phyloP scores from a whole-genome alignment of 495 filamentous ascomycete species.

The Xylaria bambusicola region DNA sequence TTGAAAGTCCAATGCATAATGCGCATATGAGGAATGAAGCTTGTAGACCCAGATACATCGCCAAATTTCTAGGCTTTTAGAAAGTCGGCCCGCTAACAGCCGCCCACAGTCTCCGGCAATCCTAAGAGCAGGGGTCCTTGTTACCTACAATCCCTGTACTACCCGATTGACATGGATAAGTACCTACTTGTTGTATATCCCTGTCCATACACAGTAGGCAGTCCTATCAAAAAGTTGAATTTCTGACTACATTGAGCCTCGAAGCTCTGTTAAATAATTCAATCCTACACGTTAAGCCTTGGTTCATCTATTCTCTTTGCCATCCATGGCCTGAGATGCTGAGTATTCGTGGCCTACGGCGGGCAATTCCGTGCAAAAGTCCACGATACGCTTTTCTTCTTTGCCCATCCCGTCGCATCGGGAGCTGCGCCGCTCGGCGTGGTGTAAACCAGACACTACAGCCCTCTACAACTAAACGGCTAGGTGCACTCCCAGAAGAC shows the following conservation, averaged over 20 bases:
- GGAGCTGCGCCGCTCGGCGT: background rate
- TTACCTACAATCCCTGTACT: too few relatives aligned
- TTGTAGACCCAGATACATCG: background rate
- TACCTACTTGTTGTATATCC: too few relatives aligned
- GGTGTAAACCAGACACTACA: background rate
- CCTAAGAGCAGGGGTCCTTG: too few relatives aligned
- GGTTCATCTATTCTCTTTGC: slow-evolving; percentile 19
- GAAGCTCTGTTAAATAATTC: background rate
- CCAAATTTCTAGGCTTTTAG: slow-evolving; percentile 10
- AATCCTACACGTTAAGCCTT: slow-evolving; percentile 2
- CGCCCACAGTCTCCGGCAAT: too few relatives aligned
- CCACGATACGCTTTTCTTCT: slow-evolving; percentile 22
- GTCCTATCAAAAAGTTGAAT: background rate
- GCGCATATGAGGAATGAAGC: background rate
- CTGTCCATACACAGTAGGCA: too few relatives aligned
- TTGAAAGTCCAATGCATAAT: background rate
- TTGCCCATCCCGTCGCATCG: slow-evolving; percentile 1
- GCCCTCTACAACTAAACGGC: background rate
- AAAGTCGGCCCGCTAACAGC: slow-evolving; percentile 1
- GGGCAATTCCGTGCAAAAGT: slow-evolving; percentile 27
- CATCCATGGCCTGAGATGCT: slow-evolving; percentile 39
- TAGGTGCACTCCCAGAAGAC: background rate
- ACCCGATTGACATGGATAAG: background rate
- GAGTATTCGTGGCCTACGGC: slow-evolving; percentile 30
- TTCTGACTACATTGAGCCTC: slow-evolving; percentile 15